A percentile compares a stretch with the other conserved stretches of the same genome.
Conservation (phyloP, 495 filamentous ascomycete genomes). For the Aspergillus sclerotioniger region DNA sequence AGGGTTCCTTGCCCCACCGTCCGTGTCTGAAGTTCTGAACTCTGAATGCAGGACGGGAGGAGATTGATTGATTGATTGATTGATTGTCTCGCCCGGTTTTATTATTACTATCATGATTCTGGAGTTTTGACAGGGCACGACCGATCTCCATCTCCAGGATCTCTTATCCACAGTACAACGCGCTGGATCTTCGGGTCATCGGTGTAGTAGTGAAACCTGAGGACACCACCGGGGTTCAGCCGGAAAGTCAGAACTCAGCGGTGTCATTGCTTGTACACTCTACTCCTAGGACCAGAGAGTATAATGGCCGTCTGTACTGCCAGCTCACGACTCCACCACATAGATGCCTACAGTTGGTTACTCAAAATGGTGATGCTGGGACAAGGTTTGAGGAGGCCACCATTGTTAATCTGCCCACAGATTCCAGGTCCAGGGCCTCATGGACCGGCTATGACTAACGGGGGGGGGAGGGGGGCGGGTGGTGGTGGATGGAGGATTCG, state of each 20-base stretch:
- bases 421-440: neutral
- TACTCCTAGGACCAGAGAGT: too few species aligned
- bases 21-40: neutral
- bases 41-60: neutral
- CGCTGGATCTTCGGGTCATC: neutral
- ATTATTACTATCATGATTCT: neutral
- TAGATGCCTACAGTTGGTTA: neutral
- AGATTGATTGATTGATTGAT: too few species aligned
- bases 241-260: too few species aligned
- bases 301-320: neutral
- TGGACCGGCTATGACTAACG: neutral
- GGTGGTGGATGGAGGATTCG: neutral
- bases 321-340: conserved; percentile 1
- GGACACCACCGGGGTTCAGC: neutral
- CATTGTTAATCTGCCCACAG: neutral
- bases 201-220: neutral
- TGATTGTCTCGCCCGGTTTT: neutral
- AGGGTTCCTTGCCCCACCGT: neutral
- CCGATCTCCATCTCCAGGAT: conserved; percentile 1
- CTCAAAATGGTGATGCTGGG: neutral
- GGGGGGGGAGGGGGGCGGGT: neutral
- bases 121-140: conserved; percentile 6
- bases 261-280: too few species aligned
- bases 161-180: neutral
- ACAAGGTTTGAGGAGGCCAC: neutral